Evolutionary conservation across 768 basidiomycete species (phyloP), one percentile per base, ranked within the genome.

Genomic region (Termitomyces sp.): DNA sequence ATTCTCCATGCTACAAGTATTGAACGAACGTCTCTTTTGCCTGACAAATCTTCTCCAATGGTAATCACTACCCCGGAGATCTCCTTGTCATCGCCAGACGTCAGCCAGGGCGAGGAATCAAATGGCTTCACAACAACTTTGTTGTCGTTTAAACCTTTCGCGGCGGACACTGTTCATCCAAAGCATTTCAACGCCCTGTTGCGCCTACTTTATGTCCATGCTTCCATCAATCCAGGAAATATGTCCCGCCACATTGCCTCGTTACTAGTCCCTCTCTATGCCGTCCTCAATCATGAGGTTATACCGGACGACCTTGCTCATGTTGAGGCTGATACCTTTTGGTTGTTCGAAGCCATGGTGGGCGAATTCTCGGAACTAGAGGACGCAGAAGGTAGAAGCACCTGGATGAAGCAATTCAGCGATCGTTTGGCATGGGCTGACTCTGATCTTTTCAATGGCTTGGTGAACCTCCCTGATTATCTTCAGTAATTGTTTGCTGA

Each of bases 281-380:
- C 79, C 8, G 82, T 81, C 0, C 72, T 91, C 49, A 70, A 74
- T 18, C 80, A 83, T 65, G 89, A 91, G 65, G 75, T 84, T 1
- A 81, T 88, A 18, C 70, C 78, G 0, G 79, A 82, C 54, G 86
- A 89, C 43, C 68, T 81, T 10, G 77, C 81, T 0, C 88, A 91
- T 67, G 80, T 79, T 5, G 91, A 93, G 69, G 90, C 91, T 2
- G 91, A 93, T 64, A 80, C 86, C 0, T 93, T 93, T 68, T 93
- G 90, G 91, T 65, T 91, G 5, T 88, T 92, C 55, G 89, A 91
- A 68, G 80, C 84, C 0, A 76, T 92, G 63, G 73, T 91, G 0
- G 83, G 85, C 27, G 90, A 92, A 65, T 82, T 92, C 49, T 76
- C 82, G 1, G 90, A 89, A 51, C 68, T 93, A n/a, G 86, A 87